A percentile compares a stretch with the other conserved stretches of the same genome.
These are phyloP conservation scores for Dioszegia aurantiaca DNA, from an alignment of 768 basidiomycete genomes.

Conservation along the genomic window DNA sequence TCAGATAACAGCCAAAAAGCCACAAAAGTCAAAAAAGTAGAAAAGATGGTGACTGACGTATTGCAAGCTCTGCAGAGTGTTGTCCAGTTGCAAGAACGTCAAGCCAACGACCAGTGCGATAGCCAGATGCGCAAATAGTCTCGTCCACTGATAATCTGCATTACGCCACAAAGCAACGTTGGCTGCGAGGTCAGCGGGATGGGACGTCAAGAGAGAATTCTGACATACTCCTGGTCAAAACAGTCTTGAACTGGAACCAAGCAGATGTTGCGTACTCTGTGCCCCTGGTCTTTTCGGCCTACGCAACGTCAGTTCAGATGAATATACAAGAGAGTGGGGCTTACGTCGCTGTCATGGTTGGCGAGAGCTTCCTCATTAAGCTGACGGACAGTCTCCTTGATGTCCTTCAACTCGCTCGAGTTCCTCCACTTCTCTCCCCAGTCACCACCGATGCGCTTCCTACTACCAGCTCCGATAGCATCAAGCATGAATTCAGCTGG, in stretches of 20 bases:
- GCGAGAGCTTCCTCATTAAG: constrained; percentile 53
- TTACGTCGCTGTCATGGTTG: constrained; percentile 21
- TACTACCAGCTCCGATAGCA: constrained; percentile 61
- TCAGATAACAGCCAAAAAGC: not conserved
- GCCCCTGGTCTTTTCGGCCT: constrained; percentile 14
- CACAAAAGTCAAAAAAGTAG: not conserved
- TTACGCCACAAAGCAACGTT: constrained; percentile 69
- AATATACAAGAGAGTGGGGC: not conserved
- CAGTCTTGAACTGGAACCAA: constrained; percentile 67
- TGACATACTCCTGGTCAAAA: constrained; percentile 58
- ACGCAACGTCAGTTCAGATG: not conserved
- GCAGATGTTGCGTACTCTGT: constrained; percentile 62
- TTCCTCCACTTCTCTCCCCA: constrained; percentile 84
- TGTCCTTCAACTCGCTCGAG: constrained; percentile 60
- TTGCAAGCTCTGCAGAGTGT: constrained; percentile 60
- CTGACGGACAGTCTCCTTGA: constrained; percentile 55
- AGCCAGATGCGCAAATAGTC: constrained; percentile 53
- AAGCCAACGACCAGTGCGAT: constrained; percentile 59
- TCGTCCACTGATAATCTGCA: constrained; percentile 79
- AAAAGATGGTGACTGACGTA: constrained; percentile 55
- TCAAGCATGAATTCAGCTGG: constrained; percentile 64
- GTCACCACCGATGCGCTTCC: constrained; percentile 66
- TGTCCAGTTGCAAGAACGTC: constrained; percentile 68
- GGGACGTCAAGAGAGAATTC: too few species aligned
- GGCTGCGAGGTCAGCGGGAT: not conserved